Evolutionary conservation across 73 alveolate genomes (phyloP).

Genomic region (Durusdinium trenchii): DNA sequence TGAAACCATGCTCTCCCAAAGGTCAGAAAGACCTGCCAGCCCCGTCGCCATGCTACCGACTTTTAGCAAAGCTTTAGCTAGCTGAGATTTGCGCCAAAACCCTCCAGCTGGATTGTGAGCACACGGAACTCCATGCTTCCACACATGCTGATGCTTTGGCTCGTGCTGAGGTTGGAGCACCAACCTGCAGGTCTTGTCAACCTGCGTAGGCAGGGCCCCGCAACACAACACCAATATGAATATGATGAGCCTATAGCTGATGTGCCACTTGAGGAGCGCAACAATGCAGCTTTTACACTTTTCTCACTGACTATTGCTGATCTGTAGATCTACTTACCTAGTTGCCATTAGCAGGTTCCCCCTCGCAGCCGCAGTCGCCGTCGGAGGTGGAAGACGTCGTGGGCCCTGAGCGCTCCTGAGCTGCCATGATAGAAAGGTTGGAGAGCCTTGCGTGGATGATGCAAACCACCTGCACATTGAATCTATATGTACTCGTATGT

Average conservation of each 20-base stretch:
- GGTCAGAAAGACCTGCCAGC: neutral
- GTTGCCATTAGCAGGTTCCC: neutral
- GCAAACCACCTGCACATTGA: neutral
- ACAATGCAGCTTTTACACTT: neutral
- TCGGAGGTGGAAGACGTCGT: neutral
- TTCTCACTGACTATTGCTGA: neutral
- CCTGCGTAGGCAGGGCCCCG: neutral
- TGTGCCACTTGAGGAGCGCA: too few relatives aligned
- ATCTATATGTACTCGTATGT: neutral
- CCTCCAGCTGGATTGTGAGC: neutral
- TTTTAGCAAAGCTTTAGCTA: neutral
- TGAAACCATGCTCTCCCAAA: neutral
- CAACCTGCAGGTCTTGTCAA: neutral
- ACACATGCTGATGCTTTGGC: neutral
- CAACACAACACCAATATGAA: neutral
- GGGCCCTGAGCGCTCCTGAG: neutral
- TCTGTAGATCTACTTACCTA: neutral
- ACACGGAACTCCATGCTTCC: neutral
- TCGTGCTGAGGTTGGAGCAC: neutral
- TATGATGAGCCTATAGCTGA: neutral
- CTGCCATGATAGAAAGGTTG: neutral
- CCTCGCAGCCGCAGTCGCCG: neutral
- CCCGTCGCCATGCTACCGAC: neutral
- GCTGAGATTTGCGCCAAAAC: neutral
- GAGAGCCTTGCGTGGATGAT: neutral